A percentile compares a stretch with the other conserved stretches of the same genome.
Evolutionary conservation across 2,329 filamentous ascomycete species (phyloP).

Genomic region (Diplocarpon rosae): DNA sequence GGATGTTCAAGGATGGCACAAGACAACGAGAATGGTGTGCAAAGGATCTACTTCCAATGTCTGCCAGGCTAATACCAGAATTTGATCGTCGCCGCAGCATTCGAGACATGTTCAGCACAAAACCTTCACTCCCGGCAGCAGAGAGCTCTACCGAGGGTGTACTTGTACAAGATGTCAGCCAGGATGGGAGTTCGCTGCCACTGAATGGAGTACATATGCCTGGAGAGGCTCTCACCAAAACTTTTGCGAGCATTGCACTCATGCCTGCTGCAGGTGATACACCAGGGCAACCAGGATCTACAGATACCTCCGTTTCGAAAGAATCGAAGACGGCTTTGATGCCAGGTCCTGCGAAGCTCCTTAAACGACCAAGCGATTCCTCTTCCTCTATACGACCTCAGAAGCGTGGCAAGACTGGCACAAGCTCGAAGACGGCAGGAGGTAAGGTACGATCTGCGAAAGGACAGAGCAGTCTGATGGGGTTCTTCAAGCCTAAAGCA

Average conservation of each 20-base stretch:
- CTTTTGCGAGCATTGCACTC: background rate
- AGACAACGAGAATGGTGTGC: constrained; percentile 54
- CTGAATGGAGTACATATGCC: no score
- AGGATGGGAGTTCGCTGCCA: background rate
- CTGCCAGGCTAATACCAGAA: constrained; percentile 75
- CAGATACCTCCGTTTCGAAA: constrained; percentile 5
- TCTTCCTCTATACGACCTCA: constrained; percentile 18
- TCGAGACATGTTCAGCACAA: constrained; percentile 80
- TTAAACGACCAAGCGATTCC: constrained; percentile 13
- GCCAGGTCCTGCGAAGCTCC: constrained; percentile 13
- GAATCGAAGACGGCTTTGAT: constrained; percentile 6
- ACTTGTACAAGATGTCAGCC: background rate
- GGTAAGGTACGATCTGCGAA: constrained; percentile 39
- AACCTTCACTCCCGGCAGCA: constrained; percentile 23
- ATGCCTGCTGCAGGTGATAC: no score
- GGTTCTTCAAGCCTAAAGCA: constrained; percentile 66
- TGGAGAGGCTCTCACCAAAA: background rate
- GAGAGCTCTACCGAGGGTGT: constrained; percentile 6
- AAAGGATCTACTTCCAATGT: constrained; percentile 60
- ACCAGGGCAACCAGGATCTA: background rate
- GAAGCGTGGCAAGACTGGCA: constrained; percentile 41
- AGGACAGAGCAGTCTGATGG: constrained; percentile 41
- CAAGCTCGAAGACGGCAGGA: constrained; percentile 11
- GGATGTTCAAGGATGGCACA: constrained; percentile 57
- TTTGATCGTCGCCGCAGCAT: constrained; percentile 79